Percentiles rank a stretch among this genome's conserved stretches.
These are phyloP conservation scores for Bromus sterilis DNA, from an alignment of 176 grass and related monocot genomes.

Conservation along the genomic window DNA sequence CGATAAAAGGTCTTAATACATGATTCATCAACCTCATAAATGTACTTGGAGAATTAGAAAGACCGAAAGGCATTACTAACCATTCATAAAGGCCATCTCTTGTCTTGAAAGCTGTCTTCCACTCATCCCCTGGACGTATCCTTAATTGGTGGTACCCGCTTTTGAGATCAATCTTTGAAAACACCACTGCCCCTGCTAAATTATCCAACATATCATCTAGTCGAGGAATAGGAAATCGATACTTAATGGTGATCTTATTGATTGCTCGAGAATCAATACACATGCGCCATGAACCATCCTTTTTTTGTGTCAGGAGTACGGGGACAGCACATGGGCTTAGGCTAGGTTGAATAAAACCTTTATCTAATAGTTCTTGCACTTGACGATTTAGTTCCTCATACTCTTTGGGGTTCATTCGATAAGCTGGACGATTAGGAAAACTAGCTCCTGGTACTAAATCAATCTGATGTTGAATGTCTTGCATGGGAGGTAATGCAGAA, in stretches of 20 bases:
- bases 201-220: neutral
- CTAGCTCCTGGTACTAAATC: neutral
- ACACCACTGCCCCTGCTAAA: neutral
- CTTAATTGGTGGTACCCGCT: neutral
- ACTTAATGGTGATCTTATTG: conserved; percentile 16
- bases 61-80: neutral
- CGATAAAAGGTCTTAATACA: neutral
- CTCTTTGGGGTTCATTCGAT: neutral
- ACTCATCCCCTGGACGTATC: neutral
- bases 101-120: neutral
- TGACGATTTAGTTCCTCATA: neutral
- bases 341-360: neutral
- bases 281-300: neutral
- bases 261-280: neutral
- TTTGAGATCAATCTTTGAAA: neutral
- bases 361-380: too few species aligned
- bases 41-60: neutral
- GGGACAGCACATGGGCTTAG: neutral
- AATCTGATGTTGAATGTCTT: neutral
- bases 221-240: neutral
- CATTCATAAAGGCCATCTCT: neutral
- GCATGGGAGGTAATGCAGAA: neutral
- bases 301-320: neutral
- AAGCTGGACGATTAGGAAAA: neutral
- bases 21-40: conserved; percentile 21